Base-by-base conservation (phyloP, 305 asterid species). In the Fraxinus greggii region DNA sequence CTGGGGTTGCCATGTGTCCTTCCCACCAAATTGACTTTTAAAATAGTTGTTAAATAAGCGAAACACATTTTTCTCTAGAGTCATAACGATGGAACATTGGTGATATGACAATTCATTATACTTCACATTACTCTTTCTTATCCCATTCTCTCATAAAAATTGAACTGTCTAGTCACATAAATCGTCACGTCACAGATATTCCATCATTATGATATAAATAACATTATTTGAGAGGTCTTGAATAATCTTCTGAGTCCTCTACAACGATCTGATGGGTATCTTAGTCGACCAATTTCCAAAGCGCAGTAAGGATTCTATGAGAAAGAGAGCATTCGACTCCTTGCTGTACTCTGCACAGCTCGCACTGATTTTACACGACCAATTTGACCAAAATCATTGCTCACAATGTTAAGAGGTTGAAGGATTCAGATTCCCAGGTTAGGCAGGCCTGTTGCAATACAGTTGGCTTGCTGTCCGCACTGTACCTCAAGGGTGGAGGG, bases 231-330 rank as follows among this genome's bases (percentile, higher is more conserved):
- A 84, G 28, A 92, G 90, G 76, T 95, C 86, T n/a, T 90, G 90
- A 81, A 93, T 92, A 80, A 94, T 91, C 83, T 91, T 91, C 82
- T 93, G 94, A 93, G 86, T 96, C 99, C 63, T 96, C 97, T 26
- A 96, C 89, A 35, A 98, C 99, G 93, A 96, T 96, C 92, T 94
- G 97, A 87, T 96, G 99, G 32, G 99, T 96, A 84, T 96, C 99
- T 35, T 98, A 89, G 85, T 96, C 98, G 51, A 98, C 93, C 54
- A 96, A 93, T 86, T 94, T 96, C 23, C 97, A 90, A 2, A 96
- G 91, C 3, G 97, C 94, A 24, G 92, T 94, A 12, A 96, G 92
- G 23, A 96, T 92, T 42, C 98, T 86, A 78, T 96, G 98, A 93
- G 86, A 96, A 93, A 85, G 99, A 96, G 83, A 87, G 95, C 23